phyloP scores from a whole-genome alignment of 2,329 filamentous ascomycete genomes.

The Sporothrix humicola region DNA sequence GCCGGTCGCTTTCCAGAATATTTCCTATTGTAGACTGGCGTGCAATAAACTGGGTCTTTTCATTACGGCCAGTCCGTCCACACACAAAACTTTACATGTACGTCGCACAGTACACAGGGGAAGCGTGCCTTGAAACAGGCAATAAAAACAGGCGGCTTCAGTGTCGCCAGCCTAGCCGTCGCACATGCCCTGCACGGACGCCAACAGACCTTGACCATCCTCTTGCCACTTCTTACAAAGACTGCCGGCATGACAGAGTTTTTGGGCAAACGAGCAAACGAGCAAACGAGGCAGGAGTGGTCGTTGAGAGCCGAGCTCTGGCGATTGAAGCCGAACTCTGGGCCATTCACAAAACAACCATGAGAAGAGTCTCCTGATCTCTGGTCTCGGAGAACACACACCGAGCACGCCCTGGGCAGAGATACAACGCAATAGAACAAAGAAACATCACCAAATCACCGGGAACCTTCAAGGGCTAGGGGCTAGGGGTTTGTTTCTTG shows the following conservation, averaged over 20 bases:
- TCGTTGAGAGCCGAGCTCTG: not conserved
- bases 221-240: too few species aligned
- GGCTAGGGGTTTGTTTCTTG: too few species aligned
- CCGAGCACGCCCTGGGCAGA: not conserved
- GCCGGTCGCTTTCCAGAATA: slow-evolving; percentile 35
- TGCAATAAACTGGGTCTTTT: not conserved
- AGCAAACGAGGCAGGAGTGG: not conserved
- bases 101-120: not conserved
- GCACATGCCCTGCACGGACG: not conserved
- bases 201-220: not conserved
- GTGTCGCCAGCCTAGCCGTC: not conserved
- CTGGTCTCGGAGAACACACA: too few species aligned
- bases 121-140: not conserved
- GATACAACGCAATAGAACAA: not conserved
- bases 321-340: not conserved
- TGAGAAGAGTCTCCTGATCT: too few species aligned
- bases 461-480: not conserved
- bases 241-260: not conserved
- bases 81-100: not conserved
- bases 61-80: slow-evolving; percentile 32
- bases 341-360: not conserved
- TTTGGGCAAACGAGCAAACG: not conserved
- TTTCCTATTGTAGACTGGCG: slow-evolving; percentile 29
- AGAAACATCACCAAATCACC: not conserved
- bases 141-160: not conserved